Evolutionary conservation across 108 stramenopile genomes (phyloP).

Genomic region (Pseudonitzschia delicatissima): DNA sequence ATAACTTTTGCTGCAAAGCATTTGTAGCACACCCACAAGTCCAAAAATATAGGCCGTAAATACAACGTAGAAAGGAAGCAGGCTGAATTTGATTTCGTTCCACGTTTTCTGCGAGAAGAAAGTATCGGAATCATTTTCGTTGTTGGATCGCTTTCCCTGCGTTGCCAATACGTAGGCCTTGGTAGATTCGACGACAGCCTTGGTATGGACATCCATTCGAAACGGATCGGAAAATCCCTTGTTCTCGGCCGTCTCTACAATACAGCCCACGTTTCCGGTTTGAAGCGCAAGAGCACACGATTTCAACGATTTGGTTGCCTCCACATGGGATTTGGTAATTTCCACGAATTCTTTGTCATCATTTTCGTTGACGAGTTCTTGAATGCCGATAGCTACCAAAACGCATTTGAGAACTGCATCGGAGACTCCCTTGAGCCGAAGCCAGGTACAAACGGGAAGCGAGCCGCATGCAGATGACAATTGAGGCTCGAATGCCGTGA

Average conservation of each 20-base stretch:
- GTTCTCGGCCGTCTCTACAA: background rate
- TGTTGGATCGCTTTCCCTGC: background rate
- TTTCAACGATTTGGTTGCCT: background rate
- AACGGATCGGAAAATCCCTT: background rate
- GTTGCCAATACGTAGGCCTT: background rate
- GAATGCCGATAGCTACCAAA: background rate
- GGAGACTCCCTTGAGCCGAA: background rate
- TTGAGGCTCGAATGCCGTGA: slow-evolving; percentile 3
- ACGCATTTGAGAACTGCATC: background rate
- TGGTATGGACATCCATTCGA: background rate
- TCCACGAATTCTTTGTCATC: background rate
- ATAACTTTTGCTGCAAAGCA: background rate
- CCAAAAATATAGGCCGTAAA: no score
- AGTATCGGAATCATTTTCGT: background rate
- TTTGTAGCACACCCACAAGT: background rate
- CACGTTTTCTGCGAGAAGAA: background rate
- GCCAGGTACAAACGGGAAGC: background rate
- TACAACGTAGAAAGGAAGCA: background rate
- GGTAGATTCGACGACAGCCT: background rate
- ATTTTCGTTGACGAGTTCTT: background rate
- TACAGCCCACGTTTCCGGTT: background rate
- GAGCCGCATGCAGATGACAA: background rate
- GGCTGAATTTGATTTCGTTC: background rate
- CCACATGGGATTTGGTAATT: background rate
- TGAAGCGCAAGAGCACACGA: background rate